A percentile compares a stretch with the other conserved stretches of the same genome.
Conservation (phyloP, 2,329 filamentous ascomycete species). For the Dothideomycetes sp. region DNA sequence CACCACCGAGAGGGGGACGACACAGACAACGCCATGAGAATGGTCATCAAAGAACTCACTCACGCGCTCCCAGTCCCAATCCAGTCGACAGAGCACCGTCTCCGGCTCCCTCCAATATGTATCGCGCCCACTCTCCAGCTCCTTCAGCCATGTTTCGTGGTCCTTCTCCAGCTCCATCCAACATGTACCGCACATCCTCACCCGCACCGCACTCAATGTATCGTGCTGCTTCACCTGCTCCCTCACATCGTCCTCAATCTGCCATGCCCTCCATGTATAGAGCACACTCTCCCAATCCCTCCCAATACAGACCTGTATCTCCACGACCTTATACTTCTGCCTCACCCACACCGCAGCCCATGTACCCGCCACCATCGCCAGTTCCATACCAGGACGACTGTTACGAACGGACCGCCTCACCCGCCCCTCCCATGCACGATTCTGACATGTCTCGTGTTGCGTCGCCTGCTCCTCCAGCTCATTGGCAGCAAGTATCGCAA, state of each 20-base stretch:
- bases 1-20: conserved; percentile 17
- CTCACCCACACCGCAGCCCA: conserved; percentile 5
- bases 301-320: conserved; percentile 9
- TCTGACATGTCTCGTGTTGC: conserved; percentile 9
- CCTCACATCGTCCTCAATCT: conserved; percentile 17
- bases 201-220: conserved; percentile 16
- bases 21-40: conserved; percentile 9
- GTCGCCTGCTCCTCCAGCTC: conserved; percentile 16
- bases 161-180: conserved; percentile 10
- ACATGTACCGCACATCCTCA: conserved; percentile 16
- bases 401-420: conserved; percentile 1
- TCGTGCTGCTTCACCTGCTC: conserved; percentile 28
- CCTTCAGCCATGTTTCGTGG: conserved; percentile 23
- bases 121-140: conserved; percentile 27
- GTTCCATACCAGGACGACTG: conserved; percentile 10
- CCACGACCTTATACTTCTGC: conserved; percentile 5
- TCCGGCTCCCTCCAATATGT: conserved; percentile 11
- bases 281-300: conserved; percentile 9
- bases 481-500: conserved; percentile 18
- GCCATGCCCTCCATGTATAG: conserved; percentile 10
- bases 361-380: conserved; percentile 12
- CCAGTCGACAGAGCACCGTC: conserved; percentile 14
- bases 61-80: conserved; percentile 14
- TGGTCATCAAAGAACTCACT: too few species aligned
- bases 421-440: conserved; percentile 1